A percentile compares a stretch with the other conserved stretches of the same genome.
Conservation (phyloP, 2,329 filamentous ascomycete genomes). For the Alternaria ethzedia region DNA sequence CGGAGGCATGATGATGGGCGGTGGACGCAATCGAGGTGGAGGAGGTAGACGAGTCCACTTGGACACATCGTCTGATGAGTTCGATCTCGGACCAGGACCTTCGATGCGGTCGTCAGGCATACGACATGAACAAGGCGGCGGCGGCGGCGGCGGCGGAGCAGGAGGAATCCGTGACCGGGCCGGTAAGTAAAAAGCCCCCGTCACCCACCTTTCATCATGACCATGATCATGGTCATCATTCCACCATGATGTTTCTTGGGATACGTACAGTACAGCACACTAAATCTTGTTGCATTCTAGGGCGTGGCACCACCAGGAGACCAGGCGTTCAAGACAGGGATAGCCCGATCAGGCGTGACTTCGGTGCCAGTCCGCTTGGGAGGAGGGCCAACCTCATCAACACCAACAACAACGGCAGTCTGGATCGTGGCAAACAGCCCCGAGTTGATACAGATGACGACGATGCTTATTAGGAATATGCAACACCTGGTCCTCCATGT, state of each 20-base stretch:
- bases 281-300: background rate
- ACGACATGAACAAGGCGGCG: background rate
- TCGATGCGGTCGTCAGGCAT: background rate
- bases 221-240: background rate
- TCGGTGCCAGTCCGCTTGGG: background rate
- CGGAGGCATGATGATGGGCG: slow-evolving; percentile 2
- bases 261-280: background rate
- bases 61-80: slow-evolving; percentile 7
- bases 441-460: slow-evolving; percentile 27
- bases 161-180: background rate
- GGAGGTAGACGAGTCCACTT: slow-evolving; percentile 1
- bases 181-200: slow-evolving; percentile 1
- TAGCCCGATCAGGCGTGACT: background rate
- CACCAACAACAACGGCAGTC: background rate
- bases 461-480: slow-evolving; percentile 9
- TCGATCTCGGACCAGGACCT: background rate
- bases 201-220: background rate
- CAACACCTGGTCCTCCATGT: background rate
- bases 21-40: background rate
- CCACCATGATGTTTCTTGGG: background rate
- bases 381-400: background rate
- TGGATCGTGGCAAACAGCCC: slow-evolving; percentile 14
- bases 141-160: background rate
- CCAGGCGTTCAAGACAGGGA: slow-evolving; percentile 2
- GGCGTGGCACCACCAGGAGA: background rate